phyloP scores from a whole-genome alignment of 2,329 filamentous ascomycete species.

The Pseudogymnoascus sp. region DNA sequence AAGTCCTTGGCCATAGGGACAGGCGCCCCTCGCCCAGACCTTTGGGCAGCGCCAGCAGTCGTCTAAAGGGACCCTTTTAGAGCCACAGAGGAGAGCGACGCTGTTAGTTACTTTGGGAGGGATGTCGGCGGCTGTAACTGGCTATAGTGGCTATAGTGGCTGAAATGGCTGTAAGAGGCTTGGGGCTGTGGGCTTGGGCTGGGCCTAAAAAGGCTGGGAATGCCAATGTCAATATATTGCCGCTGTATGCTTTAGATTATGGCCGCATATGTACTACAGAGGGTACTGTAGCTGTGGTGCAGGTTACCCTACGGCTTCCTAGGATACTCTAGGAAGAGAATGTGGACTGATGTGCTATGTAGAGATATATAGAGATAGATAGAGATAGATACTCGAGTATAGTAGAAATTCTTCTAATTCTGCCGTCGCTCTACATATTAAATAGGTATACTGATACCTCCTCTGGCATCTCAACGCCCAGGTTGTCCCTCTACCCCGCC shows the following conservation, averaged over 20 bases:
- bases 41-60: not conserved
- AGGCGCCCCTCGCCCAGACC: not conserved
- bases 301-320: not conserved
- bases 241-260: not conserved
- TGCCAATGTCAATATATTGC: not conserved
- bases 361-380: not conserved
- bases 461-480: not conserved
- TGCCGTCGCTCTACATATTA: not conserved
- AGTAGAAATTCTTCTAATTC: not conserved
- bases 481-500: not conserved
- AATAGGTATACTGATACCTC: not conserved
- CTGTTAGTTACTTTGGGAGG: not conserved
- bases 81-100: not conserved
- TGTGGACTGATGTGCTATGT: not conserved
- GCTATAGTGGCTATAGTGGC: not conserved
- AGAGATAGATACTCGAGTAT: not conserved
- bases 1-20: not conserved
- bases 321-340: not conserved
- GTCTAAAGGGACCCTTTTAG: not conserved
- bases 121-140: not conserved
- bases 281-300: not conserved
- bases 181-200: constrained; percentile 3
- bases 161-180: not conserved
- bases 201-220: not conserved
- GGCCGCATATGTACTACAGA: not conserved